A percentile compares a stretch with the other conserved stretches of the same genome.
These are phyloP conservation scores for Wickerhamiella dianesei DNA, from an alignment of 805 yeast genomes.

Conservation along the genomic window DNA sequence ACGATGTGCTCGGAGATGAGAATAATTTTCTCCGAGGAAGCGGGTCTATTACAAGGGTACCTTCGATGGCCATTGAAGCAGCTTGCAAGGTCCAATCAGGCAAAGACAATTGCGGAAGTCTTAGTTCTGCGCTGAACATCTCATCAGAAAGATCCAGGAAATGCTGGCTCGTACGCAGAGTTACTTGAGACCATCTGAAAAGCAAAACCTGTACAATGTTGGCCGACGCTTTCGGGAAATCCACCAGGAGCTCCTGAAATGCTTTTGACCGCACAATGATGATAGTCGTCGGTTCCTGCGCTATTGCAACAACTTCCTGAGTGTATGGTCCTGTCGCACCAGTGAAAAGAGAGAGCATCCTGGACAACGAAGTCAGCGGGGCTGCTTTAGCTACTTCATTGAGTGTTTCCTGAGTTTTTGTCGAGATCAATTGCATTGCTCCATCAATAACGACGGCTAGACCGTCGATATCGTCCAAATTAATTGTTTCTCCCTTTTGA, in stretches of 20 bases:
- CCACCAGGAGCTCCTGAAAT: conserved; percentile 53
- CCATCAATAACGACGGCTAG: conserved; percentile 92
- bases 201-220: conserved; percentile 89
- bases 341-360: conserved; percentile 64
- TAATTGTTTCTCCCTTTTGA: conserved; percentile 60
- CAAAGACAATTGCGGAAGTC: conserved; percentile 42
- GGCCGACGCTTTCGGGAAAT: conserved; percentile 79
- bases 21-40: background rate
- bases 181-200: conserved; percentile 75
- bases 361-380: conserved; percentile 71
- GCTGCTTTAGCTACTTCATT: conserved; percentile 74
- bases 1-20: background rate
- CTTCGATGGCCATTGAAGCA: background rate
- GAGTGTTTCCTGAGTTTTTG: conserved; percentile 40
- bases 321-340: background rate
- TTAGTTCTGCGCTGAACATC: conserved; percentile 60
- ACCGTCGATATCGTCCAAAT: conserved; percentile 63
- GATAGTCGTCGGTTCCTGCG: conserved; percentile 62
- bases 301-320: conserved; percentile 51
- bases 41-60: background rate
- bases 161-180: conserved; percentile 77
- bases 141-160: conserved; percentile 78
- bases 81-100: conserved; percentile 36
- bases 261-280: conserved; percentile 85
- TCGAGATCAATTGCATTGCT: conserved; percentile 36